A percentile compares a stretch with the other conserved stretches of the same genome.
Evolutionary conservation across 805 yeast species (phyloP).

Genomic region (Blastobotrys mokoenaii): DNA sequence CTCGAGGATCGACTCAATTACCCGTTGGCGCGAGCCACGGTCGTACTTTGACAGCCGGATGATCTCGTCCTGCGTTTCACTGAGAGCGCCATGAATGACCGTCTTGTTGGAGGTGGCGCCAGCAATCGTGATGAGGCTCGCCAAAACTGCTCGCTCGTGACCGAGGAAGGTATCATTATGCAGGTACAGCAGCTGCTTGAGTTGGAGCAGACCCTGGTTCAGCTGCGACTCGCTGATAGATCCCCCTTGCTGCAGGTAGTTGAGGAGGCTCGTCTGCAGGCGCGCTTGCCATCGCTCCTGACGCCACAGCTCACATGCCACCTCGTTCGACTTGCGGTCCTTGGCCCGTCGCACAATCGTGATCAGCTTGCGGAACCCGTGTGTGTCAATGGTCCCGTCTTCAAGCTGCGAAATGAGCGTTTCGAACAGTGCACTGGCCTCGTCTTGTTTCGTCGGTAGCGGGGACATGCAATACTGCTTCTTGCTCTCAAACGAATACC

Average conservation of each 20-base stretch:
- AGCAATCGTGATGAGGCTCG: constrained; percentile 11
- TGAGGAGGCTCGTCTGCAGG: constrained; percentile 10
- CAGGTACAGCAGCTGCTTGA: constrained; percentile 15
- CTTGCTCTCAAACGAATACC: constrained; percentile 13
- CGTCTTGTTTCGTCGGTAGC: constrained; percentile 11
- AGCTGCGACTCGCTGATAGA: constrained; percentile 12
- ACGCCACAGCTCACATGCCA: constrained; percentile 14
- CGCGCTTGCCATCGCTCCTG: constrained; percentile 9
- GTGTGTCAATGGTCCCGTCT: constrained; percentile 12
- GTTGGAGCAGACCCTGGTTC: constrained; percentile 16
- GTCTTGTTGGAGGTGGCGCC: constrained; percentile 8
- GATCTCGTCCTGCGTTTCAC: constrained; percentile 17
- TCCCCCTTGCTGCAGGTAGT: constrained; percentile 6
- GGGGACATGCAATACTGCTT: constrained; percentile 14
- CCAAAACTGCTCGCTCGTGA: not conserved
- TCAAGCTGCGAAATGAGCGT: constrained; percentile 14
- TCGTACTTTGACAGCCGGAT: constrained; percentile 5
- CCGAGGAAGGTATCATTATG: not conserved
- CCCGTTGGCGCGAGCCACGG: not conserved
- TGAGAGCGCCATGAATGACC: constrained; percentile 14
- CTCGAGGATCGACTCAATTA: constrained; percentile 7
- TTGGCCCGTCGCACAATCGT: constrained; percentile 13
- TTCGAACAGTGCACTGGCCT: constrained; percentile 14
- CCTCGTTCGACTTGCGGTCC: not conserved
- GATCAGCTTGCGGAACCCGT: constrained; percentile 18